phyloP scores from a whole-genome alignment of 176 grass and related monocot genomes.

The Guadua angustifolia region DNA sequence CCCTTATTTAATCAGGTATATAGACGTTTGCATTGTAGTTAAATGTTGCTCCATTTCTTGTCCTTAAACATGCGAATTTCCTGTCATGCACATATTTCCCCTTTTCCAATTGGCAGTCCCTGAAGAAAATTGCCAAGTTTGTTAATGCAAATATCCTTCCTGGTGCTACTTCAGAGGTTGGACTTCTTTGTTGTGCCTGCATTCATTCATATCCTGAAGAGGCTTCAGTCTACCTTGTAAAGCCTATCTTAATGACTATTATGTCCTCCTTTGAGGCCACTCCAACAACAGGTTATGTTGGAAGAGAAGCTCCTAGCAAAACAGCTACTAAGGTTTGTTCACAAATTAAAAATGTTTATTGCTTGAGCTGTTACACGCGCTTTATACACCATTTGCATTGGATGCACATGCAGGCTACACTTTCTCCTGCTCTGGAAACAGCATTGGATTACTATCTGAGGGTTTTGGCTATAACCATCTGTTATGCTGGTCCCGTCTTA shows the following conservation, averaged over 20 bases:
- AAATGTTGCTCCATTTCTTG: slow-evolving; percentile 13
- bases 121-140: slow-evolving; percentile 95
- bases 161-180: slow-evolving; percentile 91
- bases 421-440: slow-evolving; percentile 94
- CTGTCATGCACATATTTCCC: slow-evolving; percentile 14
- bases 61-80: slow-evolving; percentile 13
- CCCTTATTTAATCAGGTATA: slow-evolving; percentile 90
- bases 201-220: slow-evolving; percentile 78
- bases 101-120: slow-evolving; percentile 61
- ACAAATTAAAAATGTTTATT: slow-evolving; percentile 28
- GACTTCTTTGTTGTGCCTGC: slow-evolving; percentile 94
- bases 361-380: slow-evolving; percentile 33
- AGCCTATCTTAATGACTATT: slow-evolving; percentile 78
- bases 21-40: slow-evolving; percentile 3
- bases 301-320: slow-evolving; percentile 54
- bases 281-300: slow-evolving; percentile 76
- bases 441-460: slow-evolving; percentile 87
- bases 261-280: slow-evolving; percentile 75
- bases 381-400: slow-evolving; percentile 15
- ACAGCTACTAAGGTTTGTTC: slow-evolving; percentile 69
- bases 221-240: slow-evolving; percentile 73
- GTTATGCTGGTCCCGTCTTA: slow-evolving; percentile 78
- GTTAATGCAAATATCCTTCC: slow-evolving; percentile 93
- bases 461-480: slow-evolving; percentile 84
- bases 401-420: slow-evolving; percentile 63